Evolutionary conservation across 73 alveolate genomes (phyloP), one percentile per base, ranked within the genome.

Genomic region (Paramecium tetraurelia): DNA sequence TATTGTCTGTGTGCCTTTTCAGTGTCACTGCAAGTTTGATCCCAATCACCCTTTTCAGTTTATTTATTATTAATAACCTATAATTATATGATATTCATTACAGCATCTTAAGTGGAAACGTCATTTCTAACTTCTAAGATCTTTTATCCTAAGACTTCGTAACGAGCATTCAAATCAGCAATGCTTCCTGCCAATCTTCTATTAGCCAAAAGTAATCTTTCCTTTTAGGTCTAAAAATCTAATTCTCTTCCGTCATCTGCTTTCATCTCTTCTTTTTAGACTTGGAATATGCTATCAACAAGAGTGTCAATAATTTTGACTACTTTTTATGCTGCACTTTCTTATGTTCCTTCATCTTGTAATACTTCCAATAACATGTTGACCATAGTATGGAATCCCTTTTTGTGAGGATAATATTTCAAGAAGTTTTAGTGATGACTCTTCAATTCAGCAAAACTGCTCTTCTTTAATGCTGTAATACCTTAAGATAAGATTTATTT

Each of bases 211-310:
- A 80, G 31, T 1, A 43, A 80, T 80, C 90, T 41, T 35, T 80
- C 90, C 16, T 80, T 44, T 80, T 80, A 48, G 18, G 70, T 80
- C 9, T 38, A 35, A 35, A 80, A 80, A 20, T 80, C 90, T 41
- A 18, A 40, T 80, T 80, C 90, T 80, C 90, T 80, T 10, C 38
- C 90, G 46, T 80, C 90, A 44, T 80, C 90, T 41, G 70, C 70
- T 80, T 80, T 80, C 44, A 80, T 41, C 46, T 80, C 90, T 80
- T 80, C 90, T 36, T 80, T 80, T 41, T 80, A 80, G 4, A 80
- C 90, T 80, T 80, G 11, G 57, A 80, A 80, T 3, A 80, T 80
- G 75, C 90, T 80, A 35, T 80, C 90, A 80, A 80, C 90, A 22
- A 80, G 57, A 43, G 70, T 80, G 21, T 80, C 90, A 48, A 80